Base-by-base conservation (phyloP, 371 early-diverging fungal genomes). In the Capillidium heterosporum region DNA sequence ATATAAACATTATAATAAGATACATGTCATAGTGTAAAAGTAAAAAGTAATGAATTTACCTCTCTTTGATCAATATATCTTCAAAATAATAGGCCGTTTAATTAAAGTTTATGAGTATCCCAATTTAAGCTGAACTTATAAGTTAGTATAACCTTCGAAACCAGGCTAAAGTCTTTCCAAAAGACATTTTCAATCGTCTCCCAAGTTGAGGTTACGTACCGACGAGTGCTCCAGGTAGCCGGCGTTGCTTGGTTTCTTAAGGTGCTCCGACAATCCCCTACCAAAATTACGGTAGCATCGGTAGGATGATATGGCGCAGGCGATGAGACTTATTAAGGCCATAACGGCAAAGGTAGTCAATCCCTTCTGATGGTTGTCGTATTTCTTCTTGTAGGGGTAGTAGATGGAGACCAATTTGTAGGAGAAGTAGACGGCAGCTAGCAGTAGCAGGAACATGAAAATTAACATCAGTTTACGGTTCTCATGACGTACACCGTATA, bases 401-500 rank as follows among this genome's bases (percentile, higher is more conserved):
- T 78, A 87, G 59, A 91, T 91, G 13, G 89, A 72, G 47, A 77
- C 72, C 11, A 90, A 68, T 63, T 92, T 91, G 75, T 84, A 91
- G 28, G 79, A 66, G 67, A 90, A 91, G 62, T 94, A 94, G 17
- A 78, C 83, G 5, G 81, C 71, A 7, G 79, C 84, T 19, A 77
- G 72, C 4, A 81, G 63, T 44, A 87, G 67, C 75, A 19, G 75
- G 40, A 48, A 90, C 72, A 61, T 91, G 89, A 7, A 72, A 48
- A 24, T 64, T 59, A 69, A 89, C 51, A 83, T 67, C 56, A 63
- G 59, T 24, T 63, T 68, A 60, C 76, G 73, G 27, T 56, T 56
- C 62, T 87, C 87, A 15, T 70, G 63, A 21, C 76, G 72, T 58
- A 89, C 80, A n/a, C 84, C 88, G 66, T 81, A 89, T 48, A 85